Evolutionary conservation across 306 rosid species (phyloP), one percentile per base, ranked within the genome.

Genomic region (Lotus japonicus): DNA sequence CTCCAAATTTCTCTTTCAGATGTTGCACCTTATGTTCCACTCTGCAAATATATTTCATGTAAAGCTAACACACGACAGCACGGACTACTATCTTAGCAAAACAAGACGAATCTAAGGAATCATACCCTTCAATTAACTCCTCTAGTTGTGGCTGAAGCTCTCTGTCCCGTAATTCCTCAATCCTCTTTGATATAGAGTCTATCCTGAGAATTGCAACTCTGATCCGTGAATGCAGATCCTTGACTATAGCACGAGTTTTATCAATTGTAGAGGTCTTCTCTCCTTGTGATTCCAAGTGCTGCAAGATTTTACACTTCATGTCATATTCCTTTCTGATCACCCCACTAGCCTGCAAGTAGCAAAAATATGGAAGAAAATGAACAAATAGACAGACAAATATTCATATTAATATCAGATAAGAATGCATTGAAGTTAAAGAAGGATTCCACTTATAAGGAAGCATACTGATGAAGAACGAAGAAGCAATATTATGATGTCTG

Each of bases 81-180:
- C 2, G 18, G 26, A 76, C 17, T n/a, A 26, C 12, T 14, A 15
- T 16, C 44, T 49, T 10, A 28, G 54, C 28, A 58, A 54, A 26
- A 46, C 64, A 74, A 18, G 54, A 63, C 33, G 50, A 58, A 66
- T 50, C 66, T 48, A 73, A 48, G 74, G 57, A 72, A 45, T 64
- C 86, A 45, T 85, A 90, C 98, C 94, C 98, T 58, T 80, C 88
- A 75, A 92, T 82, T 73, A 92, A 83, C 83, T 92, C 98, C 80
- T 88, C 94, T 14, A 92, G 96, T 75, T 92, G 98, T 44, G 98
- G 98, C 74, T 86, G 94, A 75, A 92, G 98, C 80, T 92, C 98
- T 68, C 31, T 84, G 84, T 92, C 98, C 66, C 97, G 84, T 75
- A 92, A 74, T 36, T 92, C 91, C 79, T 92, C 96, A 12, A 92